Percentiles rank a stretch among this genome's conserved stretches.
Evolutionary conservation across 441 rosid species (phyloP).

Genomic region (Gossypium schwendimanii): DNA sequence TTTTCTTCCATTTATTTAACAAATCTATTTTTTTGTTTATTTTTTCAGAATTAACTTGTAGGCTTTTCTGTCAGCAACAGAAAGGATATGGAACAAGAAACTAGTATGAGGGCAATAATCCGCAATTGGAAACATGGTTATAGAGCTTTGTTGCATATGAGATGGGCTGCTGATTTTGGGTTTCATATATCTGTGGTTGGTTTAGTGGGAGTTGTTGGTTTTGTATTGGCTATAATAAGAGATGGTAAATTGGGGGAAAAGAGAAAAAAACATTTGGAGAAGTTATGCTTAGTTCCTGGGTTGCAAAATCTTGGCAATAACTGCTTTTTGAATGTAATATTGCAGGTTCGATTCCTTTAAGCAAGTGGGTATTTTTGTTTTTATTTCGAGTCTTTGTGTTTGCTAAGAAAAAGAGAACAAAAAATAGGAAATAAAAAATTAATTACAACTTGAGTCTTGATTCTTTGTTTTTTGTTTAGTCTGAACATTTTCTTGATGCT

Average conservation of each 20-base stretch:
- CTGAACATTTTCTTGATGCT: neutral
- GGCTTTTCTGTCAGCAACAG: neutral
- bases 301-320: slow-evolving; percentile 75
- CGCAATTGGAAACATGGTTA: slow-evolving; percentile 22
- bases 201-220: slow-evolving; percentile 43
- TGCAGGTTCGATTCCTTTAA: slow-evolving; percentile 49
- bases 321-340: slow-evolving; percentile 73
- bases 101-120: slow-evolving; percentile 7
- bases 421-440: neutral
- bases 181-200: slow-evolving; percentile 39
- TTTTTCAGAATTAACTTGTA: neutral
- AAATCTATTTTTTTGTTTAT: neutral
- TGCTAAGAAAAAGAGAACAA: neutral
- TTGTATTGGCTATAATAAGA: slow-evolving; percentile 37
- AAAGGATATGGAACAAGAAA: slow-evolving; percentile 14
- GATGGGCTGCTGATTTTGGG: slow-evolving; percentile 36
- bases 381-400: neutral
- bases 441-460: neutral
- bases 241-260: slow-evolving; percentile 29
- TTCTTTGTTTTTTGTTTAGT: neutral
- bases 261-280: slow-evolving; percentile 18
- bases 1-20: neutral
- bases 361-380: slow-evolving; percentile 4
- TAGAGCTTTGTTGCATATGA: slow-evolving; percentile 20
- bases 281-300: slow-evolving; percentile 51